phyloP scores from a whole-genome alignment of 371 early-diverging fungal species.

The Mucor racemosus region DNA sequence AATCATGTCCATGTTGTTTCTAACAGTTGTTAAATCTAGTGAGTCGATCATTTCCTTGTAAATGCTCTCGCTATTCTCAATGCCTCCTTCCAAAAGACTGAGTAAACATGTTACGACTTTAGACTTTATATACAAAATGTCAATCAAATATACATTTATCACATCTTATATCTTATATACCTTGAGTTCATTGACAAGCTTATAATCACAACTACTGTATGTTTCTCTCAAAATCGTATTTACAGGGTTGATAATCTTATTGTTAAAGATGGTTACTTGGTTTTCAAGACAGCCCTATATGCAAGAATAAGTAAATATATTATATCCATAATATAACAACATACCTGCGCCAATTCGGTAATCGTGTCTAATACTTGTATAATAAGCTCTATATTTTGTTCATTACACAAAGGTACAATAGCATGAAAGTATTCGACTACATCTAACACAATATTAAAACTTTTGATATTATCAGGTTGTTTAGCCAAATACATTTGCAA shows the following conservation, averaged over 20 bases:
- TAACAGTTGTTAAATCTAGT: constrained; percentile 44
- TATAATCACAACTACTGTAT: constrained; percentile 33
- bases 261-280: constrained; percentile 55
- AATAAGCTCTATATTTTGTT: constrained; percentile 48
- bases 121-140: constrained; percentile 21
- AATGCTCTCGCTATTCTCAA: constrained; percentile 51
- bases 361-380: constrained; percentile 64
- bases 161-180: constrained; percentile 13
- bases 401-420: constrained; percentile 49
- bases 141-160: no score
- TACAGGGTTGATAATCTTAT: constrained; percentile 58
- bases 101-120: constrained; percentile 54
- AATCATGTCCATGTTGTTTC: constrained; percentile 40
- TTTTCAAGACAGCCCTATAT: constrained; percentile 40
- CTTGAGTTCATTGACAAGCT: constrained; percentile 47
- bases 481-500: constrained; percentile 57
- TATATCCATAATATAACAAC: neutral
- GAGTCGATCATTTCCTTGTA: constrained; percentile 55
- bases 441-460: constrained; percentile 60
- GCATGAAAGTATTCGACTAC: constrained; percentile 62
- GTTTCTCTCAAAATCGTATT: constrained; percentile 52
- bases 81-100: constrained; percentile 61
- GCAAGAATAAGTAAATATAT: neutral
- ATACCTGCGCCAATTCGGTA: constrained; percentile 59
- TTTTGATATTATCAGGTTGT: constrained; percentile 63